Evolutionary conservation across 441 rosid genomes (phyloP).

Genomic region (Mallotus repandus): DNA sequence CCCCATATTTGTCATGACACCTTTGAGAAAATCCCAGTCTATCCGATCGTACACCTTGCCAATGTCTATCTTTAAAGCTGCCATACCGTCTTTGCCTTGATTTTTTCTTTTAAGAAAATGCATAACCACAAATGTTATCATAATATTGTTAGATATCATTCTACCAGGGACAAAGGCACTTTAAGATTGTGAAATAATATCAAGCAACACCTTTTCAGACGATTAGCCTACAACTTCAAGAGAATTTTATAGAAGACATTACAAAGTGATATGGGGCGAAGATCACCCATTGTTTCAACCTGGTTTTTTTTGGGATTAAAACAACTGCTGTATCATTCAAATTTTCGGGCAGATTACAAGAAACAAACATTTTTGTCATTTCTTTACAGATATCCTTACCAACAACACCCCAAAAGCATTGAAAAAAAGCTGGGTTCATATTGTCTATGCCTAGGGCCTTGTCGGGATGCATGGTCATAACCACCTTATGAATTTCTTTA

Average conservation of each 20-base stretch:
- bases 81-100: not conserved
- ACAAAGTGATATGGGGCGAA: not conserved
- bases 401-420: too few relatives aligned
- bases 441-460: too few relatives aligned
- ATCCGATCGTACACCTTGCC: not conserved
- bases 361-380: too few relatives aligned
- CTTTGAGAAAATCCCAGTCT: not conserved
- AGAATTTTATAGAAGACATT: not conserved
- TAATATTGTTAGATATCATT: not conserved
- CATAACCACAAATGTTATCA: not conserved
- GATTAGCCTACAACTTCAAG: not conserved
- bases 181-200: not conserved
- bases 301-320: too few relatives aligned
- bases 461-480: too few relatives aligned
- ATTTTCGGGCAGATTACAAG: too few relatives aligned
- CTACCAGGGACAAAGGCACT: not conserved
- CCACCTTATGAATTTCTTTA: too few relatives aligned
- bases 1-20: not conserved
- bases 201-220: not conserved
- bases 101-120: not conserved
- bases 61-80: not conserved
- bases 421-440: too few relatives aligned
- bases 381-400: too few relatives aligned
- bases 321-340: too few relatives aligned
- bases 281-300: too few relatives aligned